phyloP scores from a whole-genome alignment of 352 stramenopile genomes.

The Lagenidium giganteum region DNA sequence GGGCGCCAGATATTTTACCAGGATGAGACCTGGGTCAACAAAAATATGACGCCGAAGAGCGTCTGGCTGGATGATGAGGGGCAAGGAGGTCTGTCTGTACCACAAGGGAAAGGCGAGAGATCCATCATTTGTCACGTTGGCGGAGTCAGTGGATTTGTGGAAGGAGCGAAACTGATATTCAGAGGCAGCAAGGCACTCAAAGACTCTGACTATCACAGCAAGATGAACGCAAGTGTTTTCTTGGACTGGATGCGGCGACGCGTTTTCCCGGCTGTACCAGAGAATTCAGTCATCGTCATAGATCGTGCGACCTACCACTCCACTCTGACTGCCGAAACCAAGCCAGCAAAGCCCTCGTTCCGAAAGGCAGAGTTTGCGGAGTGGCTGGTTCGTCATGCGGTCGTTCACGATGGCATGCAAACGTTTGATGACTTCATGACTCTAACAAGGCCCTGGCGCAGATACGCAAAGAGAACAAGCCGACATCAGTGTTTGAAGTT shows the following conservation, averaged over 20 bases:
- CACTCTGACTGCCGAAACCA: conserved; percentile 9
- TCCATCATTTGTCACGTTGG: conserved; percentile 20
- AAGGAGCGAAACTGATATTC: conserved; percentile 16
- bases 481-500: background rate
- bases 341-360: conserved; percentile 2
- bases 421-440: conserved; percentile 4
- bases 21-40: conserved; percentile 7
- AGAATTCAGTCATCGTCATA: conserved; percentile 15
- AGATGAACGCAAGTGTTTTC: conserved; percentile 22
- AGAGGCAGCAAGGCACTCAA: conserved; percentile 17
- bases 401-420: no score
- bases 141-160: conserved; percentile 12
- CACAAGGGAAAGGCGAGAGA: conserved; percentile 11
- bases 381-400: conserved; percentile 4
- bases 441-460: background rate
- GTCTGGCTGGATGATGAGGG: conserved; percentile 2
- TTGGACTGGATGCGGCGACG: conserved; percentile 16
- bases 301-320: conserved; percentile 17
- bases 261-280: conserved; percentile 1
- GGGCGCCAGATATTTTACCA: conserved; percentile 5
- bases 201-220: conserved; percentile 23
- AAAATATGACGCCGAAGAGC: conserved; percentile 6
- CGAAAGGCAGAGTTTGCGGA: conserved; percentile 6
- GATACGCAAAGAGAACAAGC: conserved; percentile 10
- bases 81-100: conserved; percentile 13